Evolutionary conservation across 2,329 filamentous ascomycete species (phyloP).

Genomic region (Paecilomyces sp.): DNA sequence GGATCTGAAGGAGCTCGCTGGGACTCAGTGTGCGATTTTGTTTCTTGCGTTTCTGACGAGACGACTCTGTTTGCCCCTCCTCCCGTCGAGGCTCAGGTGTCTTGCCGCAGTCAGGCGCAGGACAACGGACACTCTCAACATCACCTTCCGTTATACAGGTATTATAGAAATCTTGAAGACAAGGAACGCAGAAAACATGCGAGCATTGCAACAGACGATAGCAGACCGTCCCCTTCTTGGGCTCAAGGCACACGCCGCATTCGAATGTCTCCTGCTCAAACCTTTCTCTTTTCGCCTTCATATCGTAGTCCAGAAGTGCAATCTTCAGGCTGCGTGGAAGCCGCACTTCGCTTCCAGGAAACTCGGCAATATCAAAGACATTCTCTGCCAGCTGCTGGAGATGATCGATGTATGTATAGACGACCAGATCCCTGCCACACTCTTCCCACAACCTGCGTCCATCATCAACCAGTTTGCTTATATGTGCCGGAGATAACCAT

Average conservation of each 20-base stretch:
- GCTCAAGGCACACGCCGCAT: conserved; percentile 83
- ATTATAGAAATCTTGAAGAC: conserved; percentile 84
- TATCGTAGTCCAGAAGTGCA: conserved; percentile 70
- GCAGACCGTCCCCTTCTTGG: conserved; percentile 78
- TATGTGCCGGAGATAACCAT: conserved; percentile 46
- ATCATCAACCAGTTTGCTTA: conserved; percentile 40
- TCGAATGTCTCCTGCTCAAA: conserved; percentile 83
- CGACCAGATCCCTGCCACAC: conserved; percentile 48
- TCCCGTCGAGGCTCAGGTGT: conserved; percentile 8
- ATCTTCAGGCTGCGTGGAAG: conserved; percentile 52
- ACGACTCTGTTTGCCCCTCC: conserved; percentile 2
- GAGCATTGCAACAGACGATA: conserved; percentile 76
- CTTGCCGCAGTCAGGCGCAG: conserved; percentile 71
- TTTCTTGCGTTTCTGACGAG: conserved; percentile 46
- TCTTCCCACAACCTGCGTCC: conserved; percentile 53
- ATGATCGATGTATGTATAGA: conserved; percentile 55
- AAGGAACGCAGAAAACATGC: conserved; percentile 87
- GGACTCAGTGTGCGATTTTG: conserved; percentile 66
- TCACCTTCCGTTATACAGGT: conserved; percentile 81
- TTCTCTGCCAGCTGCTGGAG: conserved; percentile 52
- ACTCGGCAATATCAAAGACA: conserved; percentile 44
- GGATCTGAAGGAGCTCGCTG: conserved; percentile 74
- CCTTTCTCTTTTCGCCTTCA: conserved; percentile 61
- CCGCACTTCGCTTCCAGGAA: conserved; percentile 34
- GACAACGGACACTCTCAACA: conserved; percentile 69